A percentile compares a stretch with the other conserved stretches of the same genome.
phyloP scores from a whole-genome alignment of 345 rosid genomes.

The Linum tenue region DNA sequence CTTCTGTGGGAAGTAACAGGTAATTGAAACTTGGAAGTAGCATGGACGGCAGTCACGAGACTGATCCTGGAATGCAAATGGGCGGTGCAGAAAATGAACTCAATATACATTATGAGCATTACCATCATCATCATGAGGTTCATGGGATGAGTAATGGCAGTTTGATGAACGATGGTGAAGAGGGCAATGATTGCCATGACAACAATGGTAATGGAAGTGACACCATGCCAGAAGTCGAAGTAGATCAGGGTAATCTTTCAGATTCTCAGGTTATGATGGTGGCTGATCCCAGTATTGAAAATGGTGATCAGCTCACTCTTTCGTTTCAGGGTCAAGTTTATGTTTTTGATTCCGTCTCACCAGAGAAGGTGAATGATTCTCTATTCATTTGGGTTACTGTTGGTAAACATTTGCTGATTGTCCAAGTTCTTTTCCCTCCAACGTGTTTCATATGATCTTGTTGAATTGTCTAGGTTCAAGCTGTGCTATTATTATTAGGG shows the following conservation, averaged over 20 bases:
- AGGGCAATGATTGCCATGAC: constrained; percentile 19
- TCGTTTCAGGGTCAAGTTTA: constrained; percentile 21
- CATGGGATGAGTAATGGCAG: constrained; percentile 33
- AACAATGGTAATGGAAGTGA: constrained; percentile 24
- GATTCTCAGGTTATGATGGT: neutral
- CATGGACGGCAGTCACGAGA: constrained; percentile 44
- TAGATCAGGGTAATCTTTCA: neutral
- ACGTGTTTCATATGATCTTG: neutral
- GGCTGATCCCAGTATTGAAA: constrained; percentile 7
- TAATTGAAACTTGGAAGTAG: neutral
- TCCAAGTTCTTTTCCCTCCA: neutral
- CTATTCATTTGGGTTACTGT: neutral
- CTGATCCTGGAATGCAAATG: constrained; percentile 31
- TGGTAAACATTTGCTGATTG: neutral
- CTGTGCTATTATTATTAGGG: constrained; percentile 51
- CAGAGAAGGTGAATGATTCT: constrained; percentile 11
- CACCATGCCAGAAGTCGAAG: constrained; percentile 22
- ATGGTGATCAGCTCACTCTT: constrained; percentile 16
- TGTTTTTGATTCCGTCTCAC: constrained; percentile 14
- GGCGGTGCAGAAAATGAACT: constrained; percentile 33
- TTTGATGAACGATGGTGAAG: constrained; percentile 31
- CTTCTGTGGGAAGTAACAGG: too few species aligned
- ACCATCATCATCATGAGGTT: constrained; percentile 2
- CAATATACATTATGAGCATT: constrained; percentile 34
- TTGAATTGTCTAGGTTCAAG: constrained; percentile 40